These are phyloP conservation scores for Pseudopyrenochaeta lycopersici DNA, from an alignment of 2,329 filamentous ascomycete species.

Conservation along the genomic window DNA sequence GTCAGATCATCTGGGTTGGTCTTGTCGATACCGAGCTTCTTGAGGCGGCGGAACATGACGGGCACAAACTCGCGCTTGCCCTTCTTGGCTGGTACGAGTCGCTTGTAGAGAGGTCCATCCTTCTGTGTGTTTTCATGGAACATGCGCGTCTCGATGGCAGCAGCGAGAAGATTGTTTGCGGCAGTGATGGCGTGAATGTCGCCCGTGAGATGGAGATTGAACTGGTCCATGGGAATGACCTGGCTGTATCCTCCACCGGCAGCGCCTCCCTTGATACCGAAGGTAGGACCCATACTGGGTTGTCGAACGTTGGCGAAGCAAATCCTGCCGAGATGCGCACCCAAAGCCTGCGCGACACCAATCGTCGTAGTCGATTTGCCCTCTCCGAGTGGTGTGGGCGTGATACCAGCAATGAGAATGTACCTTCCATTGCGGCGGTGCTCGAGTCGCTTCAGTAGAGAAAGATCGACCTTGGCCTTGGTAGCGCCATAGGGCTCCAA, in stretches of 20 bases:
- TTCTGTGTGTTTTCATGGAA: conserved; percentile 98
- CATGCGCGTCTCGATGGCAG: conserved; percentile 96
- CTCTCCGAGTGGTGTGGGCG: conserved; percentile 93
- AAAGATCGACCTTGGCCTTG: conserved; percentile 94
- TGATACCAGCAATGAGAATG: conserved; percentile 93
- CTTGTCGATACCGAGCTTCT: conserved; percentile 96
- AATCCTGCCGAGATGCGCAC: conserved; percentile 85
- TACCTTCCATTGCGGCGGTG: conserved; percentile 92
- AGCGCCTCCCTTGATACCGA: conserved; percentile 98
- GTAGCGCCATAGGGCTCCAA: conserved; percentile 93
- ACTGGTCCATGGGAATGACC: conserved; percentile 99
- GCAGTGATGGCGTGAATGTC: conserved; percentile 98
- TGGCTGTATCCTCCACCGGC: conserved; percentile 98
- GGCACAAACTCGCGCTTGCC: conserved; percentile 87
- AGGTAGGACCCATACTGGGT: conserved; percentile 95
- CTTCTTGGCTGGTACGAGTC: conserved; percentile 88
- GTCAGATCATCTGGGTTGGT: conserved; percentile 91
- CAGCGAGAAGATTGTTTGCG: conserved; percentile 95
- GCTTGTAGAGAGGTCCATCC: conserved; percentile 84
- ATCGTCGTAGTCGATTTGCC: conserved; percentile 99
- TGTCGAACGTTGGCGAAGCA: conserved; percentile 97
- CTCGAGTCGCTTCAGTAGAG: conserved; percentile 80
- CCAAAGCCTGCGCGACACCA: conserved; percentile 90
- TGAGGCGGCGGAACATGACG: conserved; percentile 90
- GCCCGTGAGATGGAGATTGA: conserved; percentile 96